These are phyloP conservation scores for Acanthamoeba royreba DNA, from an alignment of 208 protist species.

Conservation along the genomic window DNA sequence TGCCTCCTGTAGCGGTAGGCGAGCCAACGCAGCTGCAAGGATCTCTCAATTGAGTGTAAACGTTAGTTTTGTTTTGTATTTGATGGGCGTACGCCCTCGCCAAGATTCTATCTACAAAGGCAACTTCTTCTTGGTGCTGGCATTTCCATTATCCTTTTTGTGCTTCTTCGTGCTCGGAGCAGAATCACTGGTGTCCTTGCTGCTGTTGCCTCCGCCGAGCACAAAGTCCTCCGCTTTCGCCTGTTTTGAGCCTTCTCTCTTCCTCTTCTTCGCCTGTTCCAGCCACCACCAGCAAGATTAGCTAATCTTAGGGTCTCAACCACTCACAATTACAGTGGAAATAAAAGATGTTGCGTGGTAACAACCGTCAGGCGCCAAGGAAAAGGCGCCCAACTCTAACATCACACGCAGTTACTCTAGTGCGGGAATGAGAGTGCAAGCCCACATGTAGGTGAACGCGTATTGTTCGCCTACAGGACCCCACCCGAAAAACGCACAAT, in stretches of 20 bases:
- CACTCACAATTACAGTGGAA: neutral
- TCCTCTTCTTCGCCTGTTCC: neutral
- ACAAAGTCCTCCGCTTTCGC: neutral
- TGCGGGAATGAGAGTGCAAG: neutral
- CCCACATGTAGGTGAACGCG: neutral
- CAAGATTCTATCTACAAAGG: neutral
- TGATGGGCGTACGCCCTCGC: neutral
- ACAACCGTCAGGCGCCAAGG: neutral
- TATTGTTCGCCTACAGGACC: neutral
- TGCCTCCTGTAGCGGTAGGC: too few relatives aligned
- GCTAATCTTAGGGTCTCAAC: neutral
- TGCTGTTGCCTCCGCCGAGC: neutral
- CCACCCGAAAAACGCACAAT: neutral
- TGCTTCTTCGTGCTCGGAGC: neutral
- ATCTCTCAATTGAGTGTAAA: too few relatives aligned
- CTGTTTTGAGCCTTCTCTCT: neutral
- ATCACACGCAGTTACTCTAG: neutral
- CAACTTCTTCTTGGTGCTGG: neutral
- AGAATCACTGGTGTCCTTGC: neutral
- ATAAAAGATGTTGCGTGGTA: neutral
- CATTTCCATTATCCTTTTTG: neutral
- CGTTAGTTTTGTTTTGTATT: neutral
- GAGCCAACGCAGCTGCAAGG: too few relatives aligned
- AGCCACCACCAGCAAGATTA: neutral
- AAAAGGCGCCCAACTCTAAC: neutral